Evolutionary conservation across 2,329 filamentous ascomycete species (phyloP), one percentile per base, ranked within the genome.

Genomic region (Colletotrichum higginsianum): DNA sequence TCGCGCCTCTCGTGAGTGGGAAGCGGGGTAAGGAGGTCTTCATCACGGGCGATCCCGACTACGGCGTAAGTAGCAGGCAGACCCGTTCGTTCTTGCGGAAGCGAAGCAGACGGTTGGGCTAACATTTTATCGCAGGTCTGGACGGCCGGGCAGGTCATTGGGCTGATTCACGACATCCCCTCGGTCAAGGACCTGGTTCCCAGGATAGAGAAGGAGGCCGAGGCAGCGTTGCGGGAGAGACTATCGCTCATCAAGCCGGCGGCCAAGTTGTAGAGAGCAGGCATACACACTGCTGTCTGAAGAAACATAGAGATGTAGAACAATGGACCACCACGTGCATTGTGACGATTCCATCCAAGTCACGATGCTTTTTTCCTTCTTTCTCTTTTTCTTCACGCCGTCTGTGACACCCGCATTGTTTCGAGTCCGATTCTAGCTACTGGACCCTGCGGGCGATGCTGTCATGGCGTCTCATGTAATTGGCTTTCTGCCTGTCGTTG

Each of bases 91-190:
- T 38, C 35, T 9, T 38, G 35, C 35, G 35, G 55, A 16, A 70
- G 15, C 23, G 77, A 66, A 15, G 46, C 9, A 23, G 11, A 26
- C 18, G 30, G 12, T 13, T n/a, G 53, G 18, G 46, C 53, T 70
- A 52, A 66, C 50, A 26, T 38, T 73, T 12, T 30, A 23, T 35
- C 3, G 67, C 77, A 96, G 93, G 93, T 98, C 49, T 99, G 96
- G 96, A 98, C 96, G 23, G 95, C 96, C 11, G 96, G 96, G 13
- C 96, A 98, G 81, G 96, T 98, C 75, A 98, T 99, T 75, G 94
- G 94, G 7, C 81, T 96, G 67, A 96, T 96, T 73, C 90, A 96
- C 76, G 94, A 96, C 77, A 93, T 95, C 66, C 93, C 93, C 11
- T 94, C 92, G 0, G 96, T 94, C 78, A 88, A 88, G 57, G 90